A percentile compares a stretch with the other conserved stretches of the same genome.
These are phyloP conservation scores for Letharia columbiana DNA, from an alignment of 495 filamentous ascomycete species.

Conservation along the genomic window DNA sequence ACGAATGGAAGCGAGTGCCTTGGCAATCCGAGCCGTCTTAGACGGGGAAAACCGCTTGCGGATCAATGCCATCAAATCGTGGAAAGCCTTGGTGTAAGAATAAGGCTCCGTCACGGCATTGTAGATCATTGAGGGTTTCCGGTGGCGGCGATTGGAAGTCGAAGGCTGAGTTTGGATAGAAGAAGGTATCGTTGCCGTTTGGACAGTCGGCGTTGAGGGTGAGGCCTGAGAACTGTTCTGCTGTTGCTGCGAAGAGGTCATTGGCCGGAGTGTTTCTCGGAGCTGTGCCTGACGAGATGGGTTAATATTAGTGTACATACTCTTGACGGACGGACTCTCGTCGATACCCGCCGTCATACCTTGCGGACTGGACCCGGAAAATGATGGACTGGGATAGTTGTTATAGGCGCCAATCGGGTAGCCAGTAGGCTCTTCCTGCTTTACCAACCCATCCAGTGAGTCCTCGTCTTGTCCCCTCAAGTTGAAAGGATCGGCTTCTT, in stretches of 20 bases:
- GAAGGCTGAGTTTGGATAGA: slow-evolving; percentile 37
- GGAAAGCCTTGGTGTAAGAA: slow-evolving; percentile 80
- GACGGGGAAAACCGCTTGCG: slow-evolving; percentile 62
- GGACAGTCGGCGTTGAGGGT: slow-evolving; percentile 39
- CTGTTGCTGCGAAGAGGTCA: not conserved
- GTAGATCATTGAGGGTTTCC: slow-evolving; percentile 80
- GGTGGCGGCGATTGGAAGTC: slow-evolving; percentile 44
- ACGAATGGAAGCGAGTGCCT: slow-evolving; percentile 78
- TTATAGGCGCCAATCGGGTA: slow-evolving; percentile 64
- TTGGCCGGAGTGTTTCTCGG: slow-evolving; percentile 29
- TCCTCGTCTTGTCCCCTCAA: slow-evolving; percentile 21
- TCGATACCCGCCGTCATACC: slow-evolving; percentile 36
- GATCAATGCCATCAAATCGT: slow-evolving; percentile 75
- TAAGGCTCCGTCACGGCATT: slow-evolving; percentile 82
- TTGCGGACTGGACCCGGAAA: slow-evolving; percentile 43
- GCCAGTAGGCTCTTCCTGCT: slow-evolving; percentile 51
- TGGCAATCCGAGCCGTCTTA: slow-evolving; percentile 69
- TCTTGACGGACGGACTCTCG: slow-evolving; percentile 23
- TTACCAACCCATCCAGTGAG: slow-evolving; percentile 31
- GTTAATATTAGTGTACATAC: slow-evolving; percentile 28
- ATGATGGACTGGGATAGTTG: slow-evolving; percentile 52
- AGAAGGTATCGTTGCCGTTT: slow-evolving; percentile 33
- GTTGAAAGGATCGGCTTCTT: slow-evolving; percentile 28
- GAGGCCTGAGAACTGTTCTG: not conserved
- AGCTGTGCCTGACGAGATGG: slow-evolving; percentile 28